phyloP scores from a whole-genome alignment of 1,284 basidiomycete genomes.

The Ceratobasidium papillatum region DNA sequence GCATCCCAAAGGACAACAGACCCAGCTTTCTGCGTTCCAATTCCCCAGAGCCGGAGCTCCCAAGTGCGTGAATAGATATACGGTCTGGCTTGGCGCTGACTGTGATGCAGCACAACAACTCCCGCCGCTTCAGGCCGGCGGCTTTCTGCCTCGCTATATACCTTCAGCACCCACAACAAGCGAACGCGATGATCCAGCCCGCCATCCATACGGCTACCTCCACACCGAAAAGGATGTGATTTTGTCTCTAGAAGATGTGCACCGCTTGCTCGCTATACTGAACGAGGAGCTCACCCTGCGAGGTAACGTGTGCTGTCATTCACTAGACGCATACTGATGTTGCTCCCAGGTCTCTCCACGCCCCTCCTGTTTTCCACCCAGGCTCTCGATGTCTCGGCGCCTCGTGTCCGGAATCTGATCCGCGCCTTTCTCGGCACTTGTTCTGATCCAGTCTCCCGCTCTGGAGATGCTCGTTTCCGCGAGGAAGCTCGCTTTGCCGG shows the following conservation, averaged over 20 bases:
- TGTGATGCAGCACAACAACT: slow-evolving; percentile 33
- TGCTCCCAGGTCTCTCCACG: slow-evolving; percentile 73
- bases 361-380: slow-evolving; percentile 89
- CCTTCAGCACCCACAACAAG: slow-evolving; percentile 42
- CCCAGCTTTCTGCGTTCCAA: slow-evolving; percentile 22
- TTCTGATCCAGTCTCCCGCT: slow-evolving; percentile 55
- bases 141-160: slow-evolving; percentile 68
- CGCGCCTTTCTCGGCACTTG: slow-evolving; percentile 68
- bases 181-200: slow-evolving; percentile 41
- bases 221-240: slow-evolving; percentile 75
- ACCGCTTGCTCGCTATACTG: slow-evolving; percentile 72
- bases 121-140: slow-evolving; percentile 64
- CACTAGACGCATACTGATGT: not conserved
- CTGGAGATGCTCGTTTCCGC: slow-evolving; percentile 67
- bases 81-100: not conserved
- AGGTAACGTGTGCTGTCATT: slow-evolving; percentile 49
- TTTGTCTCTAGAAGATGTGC: slow-evolving; percentile 77
- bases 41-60: slow-evolving; percentile 28
- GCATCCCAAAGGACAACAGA: slow-evolving; percentile 32
- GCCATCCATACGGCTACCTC: slow-evolving; percentile 68
- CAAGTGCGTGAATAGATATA: not conserved
- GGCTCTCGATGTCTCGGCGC: slow-evolving; percentile 81
- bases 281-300: slow-evolving; percentile 75
- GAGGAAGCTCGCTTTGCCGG: slow-evolving; percentile 84
- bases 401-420: slow-evolving; percentile 76